Evolutionary conservation across 768 basidiomycete genomes (phyloP), one percentile per base, ranked within the genome.

Genomic region (Rhodosporidiobolus sp.): DNA sequence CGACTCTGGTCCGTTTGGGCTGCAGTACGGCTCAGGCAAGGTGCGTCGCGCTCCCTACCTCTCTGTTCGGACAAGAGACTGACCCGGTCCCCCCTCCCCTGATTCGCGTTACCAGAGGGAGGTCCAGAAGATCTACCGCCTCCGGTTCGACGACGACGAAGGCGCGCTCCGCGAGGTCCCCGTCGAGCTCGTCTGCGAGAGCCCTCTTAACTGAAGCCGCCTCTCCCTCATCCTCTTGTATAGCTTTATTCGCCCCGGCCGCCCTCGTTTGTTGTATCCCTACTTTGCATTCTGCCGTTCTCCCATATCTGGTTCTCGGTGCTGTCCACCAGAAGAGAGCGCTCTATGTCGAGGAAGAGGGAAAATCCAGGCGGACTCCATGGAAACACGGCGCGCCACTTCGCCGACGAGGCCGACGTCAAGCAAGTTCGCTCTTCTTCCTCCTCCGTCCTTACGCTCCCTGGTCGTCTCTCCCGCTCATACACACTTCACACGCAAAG

Each of bases 111-210:
- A 71, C 66, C 68, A 65, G 45, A 68, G 70, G 63, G 43, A 57
- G 48, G 49, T 54, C 34, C 56, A 67, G 26, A 63, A 62, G n/a
- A 28, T 69, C 9, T 79, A 79, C 70, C 71, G 75, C 55, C 57
- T 79, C 48, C 60, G 32, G 19, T 79, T 79, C 43, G 77, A 79
- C 22, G 78, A 79, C 63, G 78, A 76, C 64, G 67, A 68, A 26
- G 70, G 67, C 48, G n/a, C 9, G 8, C 6, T 73, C 3, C 55
- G 70, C 12, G 64, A 63, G 32, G 64, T 73, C 3, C 63, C 66
- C 24, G 28, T 73, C 50, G 75, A 76, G 57, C 55, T 70, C 34
- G 71, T 76, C 53, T 72, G 70, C 62, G 75, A 76, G 52, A 34
- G 45, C 5, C 49, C 70, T 5, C 65, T 45, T 6, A 38, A 26